A percentile compares a stretch with the other conserved stretches of the same genome.
Conservation (phyloP, 2,329 filamentous ascomycete genomes). For the Neopestalotiopsis sp. region DNA sequence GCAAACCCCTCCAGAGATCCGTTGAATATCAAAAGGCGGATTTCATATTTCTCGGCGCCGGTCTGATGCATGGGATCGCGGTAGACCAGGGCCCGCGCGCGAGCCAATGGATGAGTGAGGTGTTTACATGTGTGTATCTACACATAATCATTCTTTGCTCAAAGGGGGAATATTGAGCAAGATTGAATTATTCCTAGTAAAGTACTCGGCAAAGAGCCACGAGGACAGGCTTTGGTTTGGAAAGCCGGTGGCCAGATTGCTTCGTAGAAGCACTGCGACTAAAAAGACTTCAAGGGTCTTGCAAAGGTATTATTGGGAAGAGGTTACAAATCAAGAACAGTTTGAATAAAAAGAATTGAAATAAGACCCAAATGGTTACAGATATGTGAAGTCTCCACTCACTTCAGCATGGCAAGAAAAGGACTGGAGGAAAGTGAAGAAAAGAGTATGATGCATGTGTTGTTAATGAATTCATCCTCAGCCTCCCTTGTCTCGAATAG, state of each 20-base stretch:
- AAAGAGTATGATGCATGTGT: too few relatives aligned
- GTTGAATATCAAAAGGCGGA: neutral
- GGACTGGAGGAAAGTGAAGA: too few relatives aligned
- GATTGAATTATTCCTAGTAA: neutral
- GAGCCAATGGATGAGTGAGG: neutral
- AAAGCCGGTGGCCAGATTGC: neutral
- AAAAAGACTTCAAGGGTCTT: neutral
- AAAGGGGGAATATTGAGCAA: neutral
- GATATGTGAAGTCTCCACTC: neutral
- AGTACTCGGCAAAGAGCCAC: neutral
- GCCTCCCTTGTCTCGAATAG: too few relatives aligned
- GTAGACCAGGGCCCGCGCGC: neutral
- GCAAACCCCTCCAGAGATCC: too few relatives aligned
- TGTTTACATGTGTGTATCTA: neutral
- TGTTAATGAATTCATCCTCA: too few relatives aligned
- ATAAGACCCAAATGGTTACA: neutral
- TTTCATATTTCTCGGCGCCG: neutral
- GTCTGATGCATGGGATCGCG: neutral
- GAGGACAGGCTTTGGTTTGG: neutral
- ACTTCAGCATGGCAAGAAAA: neutral
- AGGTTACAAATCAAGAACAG: neutral
- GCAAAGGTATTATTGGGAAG: neutral
- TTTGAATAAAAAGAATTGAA: constrained; percentile 3
- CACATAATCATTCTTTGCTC: neutral
- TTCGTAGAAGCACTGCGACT: neutral